These are phyloP conservation scores for slime mould (Dictyostelium discoideum) DNA, from an alignment of 78 protist genomes.

Conservation along the genomic window DNA sequence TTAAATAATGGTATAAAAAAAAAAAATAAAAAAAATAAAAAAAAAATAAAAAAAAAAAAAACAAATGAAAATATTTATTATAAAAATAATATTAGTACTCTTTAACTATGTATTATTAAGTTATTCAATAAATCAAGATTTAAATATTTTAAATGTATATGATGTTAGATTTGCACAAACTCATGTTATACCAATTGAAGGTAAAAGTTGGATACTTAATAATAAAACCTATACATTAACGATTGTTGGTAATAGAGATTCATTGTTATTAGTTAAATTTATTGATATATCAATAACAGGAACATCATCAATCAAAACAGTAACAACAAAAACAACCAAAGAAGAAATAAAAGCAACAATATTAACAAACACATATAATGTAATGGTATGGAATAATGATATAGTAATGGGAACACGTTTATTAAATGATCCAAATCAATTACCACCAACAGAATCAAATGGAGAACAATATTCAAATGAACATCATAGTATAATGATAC, in stretches of 20 bases:
- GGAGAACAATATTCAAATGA: not conserved
- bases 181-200: slow-evolving; percentile 43
- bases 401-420: not conserved
- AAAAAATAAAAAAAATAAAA: not conserved
- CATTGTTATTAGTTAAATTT: slow-evolving; percentile 28
- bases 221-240: not conserved
- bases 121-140: not conserved
- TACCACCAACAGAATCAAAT: slow-evolving; percentile 56
- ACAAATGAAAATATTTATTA: not conserved
- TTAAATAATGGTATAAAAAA: not conserved
- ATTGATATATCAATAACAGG: not conserved
- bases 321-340: too few species aligned
- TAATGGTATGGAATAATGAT: not conserved
- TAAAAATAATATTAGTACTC: not conserved
- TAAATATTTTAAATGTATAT: not conserved
- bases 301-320: too few species aligned
- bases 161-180: slow-evolving; percentile 32
- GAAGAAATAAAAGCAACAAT: too few species aligned
- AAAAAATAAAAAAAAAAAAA: not conserved
- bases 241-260: not conserved
- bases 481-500: not conserved
- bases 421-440: not conserved
- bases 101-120: not conserved
- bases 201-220: not conserved
- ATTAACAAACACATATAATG: not conserved